These are phyloP conservation scores for Neopestalotiopsis rosae DNA, from an alignment of 2,329 filamentous ascomycete genomes.

Conservation along the genomic window DNA sequence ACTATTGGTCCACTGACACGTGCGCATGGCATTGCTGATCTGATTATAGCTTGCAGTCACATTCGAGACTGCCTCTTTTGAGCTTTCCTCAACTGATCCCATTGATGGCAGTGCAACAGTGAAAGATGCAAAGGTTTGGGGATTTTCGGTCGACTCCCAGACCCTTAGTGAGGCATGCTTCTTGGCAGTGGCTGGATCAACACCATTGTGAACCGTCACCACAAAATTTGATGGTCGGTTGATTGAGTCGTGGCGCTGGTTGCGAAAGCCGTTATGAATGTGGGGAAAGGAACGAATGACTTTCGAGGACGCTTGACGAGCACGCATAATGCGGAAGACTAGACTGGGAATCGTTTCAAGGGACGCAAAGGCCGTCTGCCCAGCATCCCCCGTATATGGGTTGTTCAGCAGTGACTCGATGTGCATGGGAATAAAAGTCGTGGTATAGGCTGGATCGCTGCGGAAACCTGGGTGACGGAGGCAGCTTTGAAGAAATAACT, in stretches of 20 bases:
- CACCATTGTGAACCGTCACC: neutral
- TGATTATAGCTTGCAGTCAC: neutral
- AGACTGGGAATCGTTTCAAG: neutral
- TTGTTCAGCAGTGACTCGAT: neutral
- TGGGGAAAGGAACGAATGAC: slow-evolving; percentile 18
- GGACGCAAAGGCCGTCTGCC: neutral
- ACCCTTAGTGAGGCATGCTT: neutral
- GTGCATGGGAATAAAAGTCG: slow-evolving; percentile 66
- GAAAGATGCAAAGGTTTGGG: neutral
- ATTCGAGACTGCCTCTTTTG: neutral
- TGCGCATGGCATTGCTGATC: neutral
- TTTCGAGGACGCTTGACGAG: neutral
- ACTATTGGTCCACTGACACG: neutral
- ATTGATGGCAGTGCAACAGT: neutral
- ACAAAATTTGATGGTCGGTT: neutral
- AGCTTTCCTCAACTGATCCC: neutral
- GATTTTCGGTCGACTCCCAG: neutral
- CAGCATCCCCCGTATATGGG: neutral
- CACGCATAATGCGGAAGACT: neutral
- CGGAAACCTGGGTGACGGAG: slow-evolving; percentile 69
- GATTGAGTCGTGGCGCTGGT: neutral
- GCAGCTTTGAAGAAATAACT: slow-evolving; percentile 72
- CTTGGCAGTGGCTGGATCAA: neutral
- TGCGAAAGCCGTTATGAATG: neutral
- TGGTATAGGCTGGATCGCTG: slow-evolving; percentile 64